These are phyloP conservation scores for Pisolithus sp. DNA, from an alignment of 768 basidiomycete genomes.

Conservation along the genomic window DNA sequence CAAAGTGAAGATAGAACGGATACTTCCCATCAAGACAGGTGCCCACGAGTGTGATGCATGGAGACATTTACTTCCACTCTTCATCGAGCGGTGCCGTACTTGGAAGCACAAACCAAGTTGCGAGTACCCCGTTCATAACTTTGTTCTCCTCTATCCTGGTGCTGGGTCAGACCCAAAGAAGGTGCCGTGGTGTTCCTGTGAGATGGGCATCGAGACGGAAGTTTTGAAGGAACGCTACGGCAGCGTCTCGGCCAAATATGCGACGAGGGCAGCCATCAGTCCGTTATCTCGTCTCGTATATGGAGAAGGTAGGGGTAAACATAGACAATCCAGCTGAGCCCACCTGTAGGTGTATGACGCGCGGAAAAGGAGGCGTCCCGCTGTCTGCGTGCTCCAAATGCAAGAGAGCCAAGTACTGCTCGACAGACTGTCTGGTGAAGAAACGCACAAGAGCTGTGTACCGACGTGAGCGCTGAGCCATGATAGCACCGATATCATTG, in stretches of 20 bases:
- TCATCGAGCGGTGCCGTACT: constrained; percentile 43
- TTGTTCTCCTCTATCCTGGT: constrained; percentile 28
- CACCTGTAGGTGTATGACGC: constrained; percentile 13
- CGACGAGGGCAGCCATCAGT: constrained; percentile 44
- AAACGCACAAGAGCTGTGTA: constrained; percentile 29
- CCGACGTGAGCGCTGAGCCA: too few relatives aligned
- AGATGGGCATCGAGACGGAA: constrained; percentile 40
- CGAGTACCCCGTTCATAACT: constrained; percentile 31
- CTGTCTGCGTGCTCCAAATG: constrained; percentile 33
- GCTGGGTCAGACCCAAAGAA: constrained; percentile 24
- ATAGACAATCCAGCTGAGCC: background rate
- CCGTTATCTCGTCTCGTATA: constrained; percentile 48
- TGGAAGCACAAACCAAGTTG: constrained; percentile 43
- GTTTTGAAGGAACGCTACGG: constrained; percentile 34
- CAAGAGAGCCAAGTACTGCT: constrained; percentile 37
- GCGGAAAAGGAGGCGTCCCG: constrained; percentile 15
- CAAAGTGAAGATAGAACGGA: constrained; percentile 9
- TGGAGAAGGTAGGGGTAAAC: constrained; percentile 32
- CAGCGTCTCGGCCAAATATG: constrained; percentile 33
- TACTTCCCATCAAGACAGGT: constrained; percentile 12
- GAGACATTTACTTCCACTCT: constrained; percentile 41
- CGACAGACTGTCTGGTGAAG: constrained; percentile 36
- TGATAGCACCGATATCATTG: too few relatives aligned
- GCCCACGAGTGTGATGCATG: constrained; percentile 25
- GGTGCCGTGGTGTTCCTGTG: constrained; percentile 48